These are phyloP conservation scores for Penicillium sp. DNA, from an alignment of 2,329 filamentous ascomycete species.

Conservation along the genomic window DNA sequence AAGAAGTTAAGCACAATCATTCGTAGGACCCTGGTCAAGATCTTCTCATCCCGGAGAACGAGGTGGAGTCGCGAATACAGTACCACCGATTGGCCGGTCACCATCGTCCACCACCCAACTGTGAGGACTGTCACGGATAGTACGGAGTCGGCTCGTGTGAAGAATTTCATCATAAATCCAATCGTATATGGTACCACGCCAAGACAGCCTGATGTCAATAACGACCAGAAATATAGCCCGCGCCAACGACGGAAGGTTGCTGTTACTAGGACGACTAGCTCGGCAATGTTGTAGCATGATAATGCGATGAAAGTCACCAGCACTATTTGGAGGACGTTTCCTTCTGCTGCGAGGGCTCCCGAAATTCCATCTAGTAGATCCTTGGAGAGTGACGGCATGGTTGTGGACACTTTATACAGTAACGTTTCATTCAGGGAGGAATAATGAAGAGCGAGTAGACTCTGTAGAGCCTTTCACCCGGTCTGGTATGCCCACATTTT, in stretches of 20 bases:
- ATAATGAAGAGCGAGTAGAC: neutral
- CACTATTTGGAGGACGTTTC: conserved; percentile 22
- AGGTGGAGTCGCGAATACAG: conserved; percentile 64
- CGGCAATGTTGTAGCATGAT: conserved; percentile 50
- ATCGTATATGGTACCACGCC: conserved; percentile 41
- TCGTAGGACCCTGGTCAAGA: conserved; percentile 52
- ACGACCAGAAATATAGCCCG: conserved; percentile 47
- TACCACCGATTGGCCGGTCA: conserved; percentile 62
- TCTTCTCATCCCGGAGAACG: conserved; percentile 52
- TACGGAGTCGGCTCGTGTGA: conserved; percentile 30
- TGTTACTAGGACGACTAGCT: conserved; percentile 42
- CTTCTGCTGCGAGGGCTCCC: conserved; percentile 26
- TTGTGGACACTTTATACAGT: neutral
- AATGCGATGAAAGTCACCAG: conserved; percentile 40
- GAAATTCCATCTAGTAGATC: conserved; percentile 32
- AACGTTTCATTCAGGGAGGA: neutral
- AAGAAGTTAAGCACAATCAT: conserved; percentile 61
- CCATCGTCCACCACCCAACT: conserved; percentile 61
- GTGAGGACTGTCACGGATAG: conserved; percentile 44
- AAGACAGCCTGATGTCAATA: conserved; percentile 35
- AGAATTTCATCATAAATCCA: conserved; percentile 46
- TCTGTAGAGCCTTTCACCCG: conserved; percentile 15
- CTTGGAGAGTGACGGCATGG: conserved; percentile 19
- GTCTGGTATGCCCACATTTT: conserved; percentile 22
- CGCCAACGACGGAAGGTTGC: conserved; percentile 40